Evolutionary conservation across 345 rosid species (phyloP), one percentile per base, ranked within the genome.

Genomic region (Durio zibethinus): DNA sequence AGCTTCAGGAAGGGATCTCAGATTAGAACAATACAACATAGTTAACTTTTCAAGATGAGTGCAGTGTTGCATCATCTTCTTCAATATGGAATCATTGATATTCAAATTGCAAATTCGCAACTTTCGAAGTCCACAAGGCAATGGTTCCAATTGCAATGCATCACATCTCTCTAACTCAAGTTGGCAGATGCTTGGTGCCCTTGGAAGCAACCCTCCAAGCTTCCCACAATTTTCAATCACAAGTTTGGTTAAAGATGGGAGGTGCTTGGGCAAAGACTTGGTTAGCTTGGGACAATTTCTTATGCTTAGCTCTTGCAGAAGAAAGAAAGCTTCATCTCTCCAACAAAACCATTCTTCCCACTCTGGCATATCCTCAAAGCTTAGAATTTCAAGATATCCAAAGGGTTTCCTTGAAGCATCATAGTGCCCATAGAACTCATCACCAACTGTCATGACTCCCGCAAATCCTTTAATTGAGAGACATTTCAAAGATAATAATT

Each of bases 351-450:
- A 31, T 31, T 62, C 67, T 62, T 62, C 40, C 67, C 75, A 72
- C 29, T 10, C n/a, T 7, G 62, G 1, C 75, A 72, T 72, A 20
- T 52, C 18, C 20, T 10, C 11, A 5, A 72, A 52, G 0, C 45
- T 72, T 11, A 72, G 62, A 52, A 0, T 10, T 33, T 52, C 31
- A 52, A 72, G 75, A 52, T 20, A 52, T 52, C 31, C 75, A 72
- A 72, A 72, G 5, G 75, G 75, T 33, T 50, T 52, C 33, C 20
- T 33, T 5, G 4, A 71, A 31, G 45, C 27, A 5, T 31, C 27
- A n/a, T 4, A 2, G 15, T 23, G 3, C 31, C 75, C 75, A n/a
- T 72, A 72, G 62, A 72, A 52, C 75, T 72, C 75, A 10, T 52
- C 75, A 31, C 47, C 10, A 0, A 52, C 47, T 0, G 0, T 35